Evolutionary conservation across 192 early-diverging fungal genomes (phyloP).

Genomic region (Bifiguratus adelaidae): DNA sequence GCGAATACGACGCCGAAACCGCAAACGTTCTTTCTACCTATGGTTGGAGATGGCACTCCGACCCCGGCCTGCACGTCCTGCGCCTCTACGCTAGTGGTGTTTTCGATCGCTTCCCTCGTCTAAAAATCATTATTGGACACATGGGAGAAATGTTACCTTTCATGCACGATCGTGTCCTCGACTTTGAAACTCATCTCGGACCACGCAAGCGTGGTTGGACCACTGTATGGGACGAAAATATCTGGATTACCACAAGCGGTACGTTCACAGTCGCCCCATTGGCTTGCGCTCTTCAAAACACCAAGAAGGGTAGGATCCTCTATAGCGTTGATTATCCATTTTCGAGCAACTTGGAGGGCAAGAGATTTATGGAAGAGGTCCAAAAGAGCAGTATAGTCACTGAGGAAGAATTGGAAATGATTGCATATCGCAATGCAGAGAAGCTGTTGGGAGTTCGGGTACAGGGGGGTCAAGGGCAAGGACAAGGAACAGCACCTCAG

Average conservation of each 20-base stretch:
- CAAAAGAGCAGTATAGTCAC: not conserved
- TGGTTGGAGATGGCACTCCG: constrained; percentile 1
- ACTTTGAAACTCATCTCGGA: no score
- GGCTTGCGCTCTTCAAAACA: not conserved
- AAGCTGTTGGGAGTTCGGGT: not conserved
- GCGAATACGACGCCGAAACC: not conserved
- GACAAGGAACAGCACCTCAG: no score
- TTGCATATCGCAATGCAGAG: not conserved
- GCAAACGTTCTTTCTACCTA: not conserved
- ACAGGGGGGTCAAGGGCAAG: no score
- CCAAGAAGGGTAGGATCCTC: not conserved
- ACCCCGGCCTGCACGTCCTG: not conserved
- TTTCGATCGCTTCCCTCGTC: not conserved
- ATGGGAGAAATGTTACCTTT: no score
- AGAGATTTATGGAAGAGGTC: not conserved
- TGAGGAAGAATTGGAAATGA: not conserved
- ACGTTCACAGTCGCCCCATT: constrained; percentile 2
- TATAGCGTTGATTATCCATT: constrained; percentile 2
- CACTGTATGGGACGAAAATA: constrained; percentile 1
- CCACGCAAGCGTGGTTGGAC: no score
- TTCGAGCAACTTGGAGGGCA: not conserved
- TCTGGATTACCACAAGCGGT: constrained; percentile 1
- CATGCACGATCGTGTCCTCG: no score
- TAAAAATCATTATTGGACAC: not conserved
- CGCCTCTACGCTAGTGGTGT: not conserved